Evolutionary conservation across 1,139 yeast species (phyloP).

Genomic region (Sugiyamaella xylanicola): DNA sequence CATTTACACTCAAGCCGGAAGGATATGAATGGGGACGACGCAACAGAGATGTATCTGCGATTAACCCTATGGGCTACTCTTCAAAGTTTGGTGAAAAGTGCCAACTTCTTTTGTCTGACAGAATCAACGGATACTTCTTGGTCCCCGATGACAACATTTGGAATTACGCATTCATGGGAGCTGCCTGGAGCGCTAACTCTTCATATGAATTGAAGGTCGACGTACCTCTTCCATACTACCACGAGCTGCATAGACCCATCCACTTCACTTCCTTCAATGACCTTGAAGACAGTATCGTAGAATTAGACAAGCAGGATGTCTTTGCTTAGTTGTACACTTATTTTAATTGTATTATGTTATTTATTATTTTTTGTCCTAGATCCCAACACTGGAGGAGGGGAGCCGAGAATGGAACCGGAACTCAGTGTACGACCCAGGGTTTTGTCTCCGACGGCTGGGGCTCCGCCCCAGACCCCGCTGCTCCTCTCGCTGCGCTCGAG

Average conservation of each 20-base stretch:
- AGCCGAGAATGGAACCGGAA: no score
- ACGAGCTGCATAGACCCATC: slow-evolving; percentile 82
- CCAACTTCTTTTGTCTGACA: slow-evolving; percentile 75
- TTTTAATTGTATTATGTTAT: neutral
- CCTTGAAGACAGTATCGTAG: slow-evolving; percentile 59
- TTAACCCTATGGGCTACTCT: slow-evolving; percentile 64
- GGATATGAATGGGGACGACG: slow-evolving; percentile 80
- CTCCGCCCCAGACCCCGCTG: neutral
- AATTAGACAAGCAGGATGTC: slow-evolving; percentile 73
- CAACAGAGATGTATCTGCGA: slow-evolving; percentile 57
- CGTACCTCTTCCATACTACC: slow-evolving; percentile 78
- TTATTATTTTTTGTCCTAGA: no score
- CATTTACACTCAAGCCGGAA: slow-evolving; percentile 59
- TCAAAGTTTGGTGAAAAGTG: slow-evolving; percentile 60
- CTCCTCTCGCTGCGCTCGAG: neutral
- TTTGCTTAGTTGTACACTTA: slow-evolving; percentile 49
- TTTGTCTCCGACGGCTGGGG: neutral
- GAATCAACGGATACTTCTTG: slow-evolving; percentile 76
- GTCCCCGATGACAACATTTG: slow-evolving; percentile 86
- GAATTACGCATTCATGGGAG: slow-evolving; percentile 90
- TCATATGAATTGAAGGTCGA: slow-evolving; percentile 72
- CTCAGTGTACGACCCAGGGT: neutral
- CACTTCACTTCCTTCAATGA: slow-evolving; percentile 80
- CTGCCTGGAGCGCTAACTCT: slow-evolving; percentile 69
- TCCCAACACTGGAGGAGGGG: no score